Evolutionary conservation across 148 eudicot species (phyloP).

Genomic region (Vaccinium darrowii): DNA sequence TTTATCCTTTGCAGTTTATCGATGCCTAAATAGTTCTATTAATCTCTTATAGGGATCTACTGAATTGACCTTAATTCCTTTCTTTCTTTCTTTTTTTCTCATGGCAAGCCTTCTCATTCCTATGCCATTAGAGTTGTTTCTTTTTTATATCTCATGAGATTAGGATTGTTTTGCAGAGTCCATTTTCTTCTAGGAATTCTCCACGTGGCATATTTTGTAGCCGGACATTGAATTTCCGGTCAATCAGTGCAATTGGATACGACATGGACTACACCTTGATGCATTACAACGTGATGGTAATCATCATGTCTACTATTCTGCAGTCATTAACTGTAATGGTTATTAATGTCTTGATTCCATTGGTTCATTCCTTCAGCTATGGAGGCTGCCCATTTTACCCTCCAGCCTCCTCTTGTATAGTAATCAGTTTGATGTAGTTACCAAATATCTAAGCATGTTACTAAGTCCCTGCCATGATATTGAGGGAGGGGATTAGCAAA

Average conservation of each 20-base stretch:
- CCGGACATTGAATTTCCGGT: conserved; percentile 87
- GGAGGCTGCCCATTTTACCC: not conserved
- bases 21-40: not conserved
- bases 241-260: conserved; percentile 95
- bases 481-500: not conserved
- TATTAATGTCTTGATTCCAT: not conserved
- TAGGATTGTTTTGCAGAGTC: conserved; percentile 55
- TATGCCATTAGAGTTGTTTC: not conserved
- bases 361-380: not conserved
- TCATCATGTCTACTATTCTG: not conserved
- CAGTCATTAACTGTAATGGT: not conserved
- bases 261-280: conserved; percentile 99
- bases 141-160: conserved; percentile 3
- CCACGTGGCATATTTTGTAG: conserved; percentile 94
- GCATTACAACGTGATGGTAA: conserved; percentile 93
- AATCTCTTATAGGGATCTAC: not conserved
- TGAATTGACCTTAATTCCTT: not conserved
- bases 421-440: not conserved
- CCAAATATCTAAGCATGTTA: not conserved
- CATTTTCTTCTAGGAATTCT: conserved; percentile 69
- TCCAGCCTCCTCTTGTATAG: not conserved
- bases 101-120: not conserved
- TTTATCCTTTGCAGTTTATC: not conserved
- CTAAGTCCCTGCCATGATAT: not conserved
- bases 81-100: no score